Evolutionary conservation across 108 stramenopile species (phyloP).

Genomic region (Skeletonema marinoi): DNA sequence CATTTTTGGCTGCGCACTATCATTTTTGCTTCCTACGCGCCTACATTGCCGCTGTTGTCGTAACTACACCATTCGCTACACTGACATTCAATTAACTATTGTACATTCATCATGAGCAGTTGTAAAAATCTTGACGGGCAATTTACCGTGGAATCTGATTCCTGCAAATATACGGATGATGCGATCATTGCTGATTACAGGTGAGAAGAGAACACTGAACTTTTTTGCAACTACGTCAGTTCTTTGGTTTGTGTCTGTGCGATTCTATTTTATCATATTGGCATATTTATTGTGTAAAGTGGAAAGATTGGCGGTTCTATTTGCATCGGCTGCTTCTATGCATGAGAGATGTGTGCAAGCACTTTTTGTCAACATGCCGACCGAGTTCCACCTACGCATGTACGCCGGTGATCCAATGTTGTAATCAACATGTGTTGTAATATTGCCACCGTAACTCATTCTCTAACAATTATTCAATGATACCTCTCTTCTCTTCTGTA

Average conservation of each 20-base stretch:
- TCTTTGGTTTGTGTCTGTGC: not conserved
- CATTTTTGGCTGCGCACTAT: no score
- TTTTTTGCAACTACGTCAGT: no score
- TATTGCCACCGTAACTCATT: not conserved
- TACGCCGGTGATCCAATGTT: no score
- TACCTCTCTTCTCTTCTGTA: not conserved
- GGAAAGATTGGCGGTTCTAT: no score
- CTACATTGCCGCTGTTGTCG: no score
- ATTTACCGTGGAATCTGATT: slow-evolving; percentile 80
- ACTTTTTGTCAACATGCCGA: no score
- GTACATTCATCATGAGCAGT: slow-evolving; percentile 42
- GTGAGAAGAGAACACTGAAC: slow-evolving; percentile 49
- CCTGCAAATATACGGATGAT: slow-evolving; percentile 90
- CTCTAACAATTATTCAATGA: not conserved
- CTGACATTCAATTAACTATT: not conserved
- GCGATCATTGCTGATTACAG: slow-evolving; percentile 89
- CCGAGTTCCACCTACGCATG: no score
- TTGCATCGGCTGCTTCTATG: no score
- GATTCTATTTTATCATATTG: not conserved
- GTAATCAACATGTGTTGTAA: no score
- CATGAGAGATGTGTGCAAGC: no score
- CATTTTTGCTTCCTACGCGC: no score
- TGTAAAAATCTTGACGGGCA: slow-evolving; percentile 55
- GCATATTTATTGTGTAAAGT: no score
- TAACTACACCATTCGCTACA: not conserved